Conservation (phyloP, 176 grass and related monocot species). For the Cenchrus purpureus region DNA sequence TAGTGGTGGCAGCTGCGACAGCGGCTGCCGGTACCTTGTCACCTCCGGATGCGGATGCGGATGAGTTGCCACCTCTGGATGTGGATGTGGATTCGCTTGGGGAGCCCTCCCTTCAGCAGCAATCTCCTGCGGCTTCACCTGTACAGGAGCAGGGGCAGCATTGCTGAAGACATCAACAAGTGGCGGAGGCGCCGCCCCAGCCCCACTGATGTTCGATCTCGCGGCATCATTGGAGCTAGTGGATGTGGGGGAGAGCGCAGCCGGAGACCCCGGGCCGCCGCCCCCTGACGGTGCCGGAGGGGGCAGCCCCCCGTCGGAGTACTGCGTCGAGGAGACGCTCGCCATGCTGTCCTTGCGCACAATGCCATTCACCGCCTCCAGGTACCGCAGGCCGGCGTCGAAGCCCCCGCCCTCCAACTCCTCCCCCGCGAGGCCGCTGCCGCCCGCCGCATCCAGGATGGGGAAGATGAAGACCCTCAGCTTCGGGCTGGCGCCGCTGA, state of each 20-base stretch:
- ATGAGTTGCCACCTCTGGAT: constrained; percentile 3
- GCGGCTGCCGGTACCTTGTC: constrained; percentile 70
- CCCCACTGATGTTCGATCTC: constrained; percentile 52
- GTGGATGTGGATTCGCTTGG: constrained; percentile 43
- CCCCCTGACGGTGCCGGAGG: constrained; percentile 26
- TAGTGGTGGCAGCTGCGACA: constrained; percentile 92
- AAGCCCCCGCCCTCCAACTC: constrained; percentile 40
- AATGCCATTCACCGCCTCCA: constrained; percentile 84
- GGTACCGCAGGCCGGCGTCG: constrained; percentile 57
- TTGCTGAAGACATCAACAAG: constrained; percentile 57
- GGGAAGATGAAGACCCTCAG: constrained; percentile 91
- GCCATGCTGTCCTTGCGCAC: constrained; percentile 76
- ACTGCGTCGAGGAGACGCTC: constrained; percentile 65
- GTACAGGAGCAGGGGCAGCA: constrained; percentile 25
- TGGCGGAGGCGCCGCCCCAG: constrained; percentile 31
- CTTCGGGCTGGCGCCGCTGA: constrained; percentile 63
- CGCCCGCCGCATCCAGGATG: constrained; percentile 37
- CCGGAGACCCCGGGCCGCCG: constrained; percentile 54
- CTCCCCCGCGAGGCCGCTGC: constrained; percentile 15
- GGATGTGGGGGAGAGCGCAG: constrained; percentile 55
- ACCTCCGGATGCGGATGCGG: constrained; percentile 50
- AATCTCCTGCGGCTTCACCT: constrained; percentile 49
- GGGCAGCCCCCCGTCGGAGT: constrained; percentile 56
- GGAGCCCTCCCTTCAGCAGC: constrained; percentile 38
- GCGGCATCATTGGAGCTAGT: constrained; percentile 61